A percentile compares a stretch with the other conserved stretches of the same genome.
These are phyloP conservation scores for Tulasnella sp. DNA, from an alignment of 768 basidiomycete genomes.

Conservation along the genomic window DNA sequence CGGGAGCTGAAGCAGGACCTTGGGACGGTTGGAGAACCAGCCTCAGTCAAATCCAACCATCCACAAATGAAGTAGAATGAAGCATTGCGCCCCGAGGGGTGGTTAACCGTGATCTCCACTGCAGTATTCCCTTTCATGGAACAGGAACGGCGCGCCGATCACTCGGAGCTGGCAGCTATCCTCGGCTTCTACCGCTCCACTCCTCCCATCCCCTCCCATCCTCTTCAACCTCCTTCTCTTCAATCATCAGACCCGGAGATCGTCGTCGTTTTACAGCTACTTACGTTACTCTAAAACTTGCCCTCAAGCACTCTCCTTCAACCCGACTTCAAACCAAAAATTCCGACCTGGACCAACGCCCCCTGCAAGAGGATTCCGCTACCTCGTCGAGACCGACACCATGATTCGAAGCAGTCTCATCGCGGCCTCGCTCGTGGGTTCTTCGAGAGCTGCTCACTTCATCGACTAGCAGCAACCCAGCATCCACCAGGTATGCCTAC, in stretches of 20 bases:
- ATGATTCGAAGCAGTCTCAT: not conserved
- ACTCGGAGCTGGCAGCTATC: too few relatives aligned
- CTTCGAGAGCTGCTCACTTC: conserved; percentile 4
- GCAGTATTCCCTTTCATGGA: too few relatives aligned
- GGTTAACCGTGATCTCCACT: too few relatives aligned
- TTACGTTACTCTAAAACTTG: not conserved
- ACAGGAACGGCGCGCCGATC: too few relatives aligned
- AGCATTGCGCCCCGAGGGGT: too few relatives aligned
- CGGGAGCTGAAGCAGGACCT: too few relatives aligned
- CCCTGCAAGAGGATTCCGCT: not conserved
- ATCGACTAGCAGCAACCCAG: conserved; percentile 12
- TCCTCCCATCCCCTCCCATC: not conserved
- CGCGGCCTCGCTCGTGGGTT: conserved; percentile 10
- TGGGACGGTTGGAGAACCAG: too few relatives aligned
- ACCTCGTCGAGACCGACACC: not conserved
- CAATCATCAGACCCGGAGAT: not conserved
- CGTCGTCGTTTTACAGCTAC: not conserved
- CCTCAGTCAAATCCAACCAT: too few relatives aligned
- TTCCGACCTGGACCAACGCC: not conserved
- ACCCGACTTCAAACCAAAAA: not conserved
- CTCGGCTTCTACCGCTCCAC: too few relatives aligned
- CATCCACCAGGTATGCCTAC: conserved; percentile 8
- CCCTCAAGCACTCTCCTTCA: not conserved
- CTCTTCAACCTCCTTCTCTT: conserved; percentile 1
- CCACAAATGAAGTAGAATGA: too few relatives aligned